phyloP scores from a whole-genome alignment of 495 filamentous ascomycete species.

The Lineolata rhizophorae region DNA sequence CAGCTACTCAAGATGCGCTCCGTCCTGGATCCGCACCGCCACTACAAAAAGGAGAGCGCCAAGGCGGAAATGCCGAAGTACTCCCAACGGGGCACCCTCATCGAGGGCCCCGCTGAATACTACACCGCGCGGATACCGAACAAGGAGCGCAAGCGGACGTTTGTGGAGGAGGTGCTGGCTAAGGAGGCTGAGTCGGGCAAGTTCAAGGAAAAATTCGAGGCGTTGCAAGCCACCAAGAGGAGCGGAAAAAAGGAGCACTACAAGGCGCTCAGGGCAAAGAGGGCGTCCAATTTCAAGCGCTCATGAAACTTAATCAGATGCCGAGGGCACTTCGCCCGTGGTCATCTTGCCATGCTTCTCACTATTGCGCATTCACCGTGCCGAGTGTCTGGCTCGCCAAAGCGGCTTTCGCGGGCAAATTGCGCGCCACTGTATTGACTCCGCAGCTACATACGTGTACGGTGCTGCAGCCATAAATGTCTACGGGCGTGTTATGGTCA shows the following conservation, averaged over 20 bases:
- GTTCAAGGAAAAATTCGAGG: constrained; percentile 49
- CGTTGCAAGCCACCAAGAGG: constrained; percentile 41
- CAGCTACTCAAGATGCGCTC: constrained; percentile 74
- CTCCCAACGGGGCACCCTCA: constrained; percentile 71
- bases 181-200: constrained; percentile 32
- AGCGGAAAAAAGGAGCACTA: constrained; percentile 57
- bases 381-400: no score
- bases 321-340: no score
- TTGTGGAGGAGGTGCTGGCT: constrained; percentile 72
- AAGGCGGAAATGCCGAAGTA: constrained; percentile 50
- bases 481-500: no score
- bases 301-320: no score
- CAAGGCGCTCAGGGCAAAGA: constrained; percentile 37
- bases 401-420: no score
- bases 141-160: constrained; percentile 71
- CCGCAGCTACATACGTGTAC: no score
- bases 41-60: constrained; percentile 69
- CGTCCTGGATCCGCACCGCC: constrained; percentile 70
- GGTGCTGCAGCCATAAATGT: no score
- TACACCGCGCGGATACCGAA: constrained; percentile 56
- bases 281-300: no score
- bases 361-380: no score
- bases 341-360: no score
- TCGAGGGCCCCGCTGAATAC: constrained; percentile 79
- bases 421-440: no score